Evolutionary conservation across 1,284 basidiomycete species (phyloP).

Genomic region (Pseudozyma pruni): DNA sequence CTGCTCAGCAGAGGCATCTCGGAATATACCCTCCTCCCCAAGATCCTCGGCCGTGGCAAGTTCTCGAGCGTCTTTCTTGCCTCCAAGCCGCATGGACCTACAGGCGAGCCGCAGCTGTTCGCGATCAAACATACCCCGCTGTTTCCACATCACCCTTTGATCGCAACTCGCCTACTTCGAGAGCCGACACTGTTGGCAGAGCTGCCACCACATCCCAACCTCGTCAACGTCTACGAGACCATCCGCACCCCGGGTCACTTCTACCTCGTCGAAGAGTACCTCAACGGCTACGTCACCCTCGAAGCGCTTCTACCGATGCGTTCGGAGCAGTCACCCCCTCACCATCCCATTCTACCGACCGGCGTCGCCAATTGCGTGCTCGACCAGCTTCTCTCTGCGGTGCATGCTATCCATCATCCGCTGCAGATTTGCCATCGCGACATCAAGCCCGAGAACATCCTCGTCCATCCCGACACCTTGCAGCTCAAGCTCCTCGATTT

Average conservation of each 20-base stretch:
- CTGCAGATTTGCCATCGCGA: slow-evolving; percentile 73
- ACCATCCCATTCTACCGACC: slow-evolving; percentile 58
- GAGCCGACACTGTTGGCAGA: slow-evolving; percentile 73
- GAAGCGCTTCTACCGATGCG: slow-evolving; percentile 59
- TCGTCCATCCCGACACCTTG: slow-evolving; percentile 69
- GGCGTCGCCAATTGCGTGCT: slow-evolving; percentile 69
- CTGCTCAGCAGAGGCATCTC: slow-evolving; percentile 63
- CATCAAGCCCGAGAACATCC: slow-evolving; percentile 71
- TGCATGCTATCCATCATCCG: slow-evolving; percentile 71
- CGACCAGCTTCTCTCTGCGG: slow-evolving; percentile 72
- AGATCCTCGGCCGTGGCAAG: slow-evolving; percentile 64
- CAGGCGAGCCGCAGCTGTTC: slow-evolving; percentile 63
- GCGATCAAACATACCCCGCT: slow-evolving; percentile 74
- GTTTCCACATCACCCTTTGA: slow-evolving; percentile 73
- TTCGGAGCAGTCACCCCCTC: slow-evolving; percentile 34
- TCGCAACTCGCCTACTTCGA: slow-evolving; percentile 72
- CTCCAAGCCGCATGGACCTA: slow-evolving; percentile 50
- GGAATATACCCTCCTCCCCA: slow-evolving; percentile 67
- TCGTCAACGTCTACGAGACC: slow-evolving; percentile 72
- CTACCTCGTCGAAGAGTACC: slow-evolving; percentile 73
- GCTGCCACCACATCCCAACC: slow-evolving; percentile 72
- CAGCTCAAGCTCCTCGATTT: slow-evolving; percentile 72
- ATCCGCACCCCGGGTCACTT: slow-evolving; percentile 73
- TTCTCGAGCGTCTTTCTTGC: slow-evolving; percentile 68
- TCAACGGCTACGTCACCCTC: slow-evolving; percentile 70